A percentile compares a stretch with the other conserved stretches of the same genome.
These are phyloP conservation scores for Leucosporidium scottii DNA, from an alignment of 768 basidiomycete genomes.

Conservation along the genomic window DNA sequence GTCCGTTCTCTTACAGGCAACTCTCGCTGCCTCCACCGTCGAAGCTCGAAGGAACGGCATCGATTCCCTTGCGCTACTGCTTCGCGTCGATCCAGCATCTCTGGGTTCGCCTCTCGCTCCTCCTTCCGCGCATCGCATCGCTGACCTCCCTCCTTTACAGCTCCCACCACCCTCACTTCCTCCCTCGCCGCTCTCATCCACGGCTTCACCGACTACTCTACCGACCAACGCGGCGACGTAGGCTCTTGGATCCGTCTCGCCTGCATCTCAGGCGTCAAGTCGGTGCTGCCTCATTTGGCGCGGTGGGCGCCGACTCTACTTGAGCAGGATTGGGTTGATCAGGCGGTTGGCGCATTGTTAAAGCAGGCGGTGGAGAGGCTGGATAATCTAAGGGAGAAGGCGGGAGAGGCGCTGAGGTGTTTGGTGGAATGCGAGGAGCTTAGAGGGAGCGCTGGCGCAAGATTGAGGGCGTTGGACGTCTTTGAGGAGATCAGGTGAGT, in stretches of 20 bases:
- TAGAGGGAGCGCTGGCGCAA: constrained; percentile 7
- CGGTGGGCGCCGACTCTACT: constrained; percentile 36
- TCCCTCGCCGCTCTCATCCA: constrained; percentile 49
- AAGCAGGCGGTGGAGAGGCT: constrained; percentile 87
- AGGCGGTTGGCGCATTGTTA: constrained; percentile 59
- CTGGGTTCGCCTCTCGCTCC: not conserved
- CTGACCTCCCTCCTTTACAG: not conserved
- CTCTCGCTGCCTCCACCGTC: not conserved
- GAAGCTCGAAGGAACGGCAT: constrained; percentile 24
- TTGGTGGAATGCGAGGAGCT: constrained; percentile 47
- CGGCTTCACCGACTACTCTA: constrained; percentile 84
- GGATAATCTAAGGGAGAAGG: constrained; percentile 78
- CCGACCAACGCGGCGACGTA: constrained; percentile 91
- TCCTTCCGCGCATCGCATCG: not conserved
- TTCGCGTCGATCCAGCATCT: not conserved
- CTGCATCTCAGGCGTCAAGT: constrained; percentile 61
- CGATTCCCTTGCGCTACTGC: constrained; percentile 13
- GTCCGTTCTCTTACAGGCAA: no score
- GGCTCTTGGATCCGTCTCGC: constrained; percentile 89
- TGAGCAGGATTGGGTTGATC: constrained; percentile 41
- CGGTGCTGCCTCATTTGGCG: constrained; percentile 51
- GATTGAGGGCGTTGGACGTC: constrained; percentile 40
- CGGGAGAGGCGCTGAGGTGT: constrained; percentile 56
- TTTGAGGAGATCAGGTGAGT: constrained; percentile 46
- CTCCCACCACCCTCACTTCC: not conserved